Evolutionary conservation across 1,284 basidiomycete genomes (phyloP), one percentile per base, ranked within the genome.

Genomic region (Ustilago hordei): DNA sequence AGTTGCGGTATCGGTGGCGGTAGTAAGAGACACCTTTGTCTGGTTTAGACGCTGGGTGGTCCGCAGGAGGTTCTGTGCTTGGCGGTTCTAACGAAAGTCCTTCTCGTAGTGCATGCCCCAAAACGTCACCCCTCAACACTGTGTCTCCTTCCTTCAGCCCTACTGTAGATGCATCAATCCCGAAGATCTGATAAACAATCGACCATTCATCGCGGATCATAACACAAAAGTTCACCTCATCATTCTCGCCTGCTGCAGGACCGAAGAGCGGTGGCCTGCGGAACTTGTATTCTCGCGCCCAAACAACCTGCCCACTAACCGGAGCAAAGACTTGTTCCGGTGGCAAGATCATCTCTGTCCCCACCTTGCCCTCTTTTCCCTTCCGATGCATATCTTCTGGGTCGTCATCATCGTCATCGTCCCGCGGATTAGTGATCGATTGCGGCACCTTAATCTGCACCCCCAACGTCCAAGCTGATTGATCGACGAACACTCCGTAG

Each of bases 141-240:
- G 54, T 56, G 11, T 81, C 75, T 32, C 80, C 81, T 15, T 71
- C 75, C 2, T 28, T 19, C 0, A 76, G 55, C 3, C 17, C 41
- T 19, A 80, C 59, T 0, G 61, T 74, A 3, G 54, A 28, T 2
- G 53, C 54, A 13, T 79, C 77, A 2, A 84, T 43, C 11, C 82
- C 80, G 50, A 80, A 78, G 45, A 83, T 66, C 60, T 83, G 81
- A 43, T 78, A 79, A 0, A 84, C 81, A 53, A 82, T 76, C 8
- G 75, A 76, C 78, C 78, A 82, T 28, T 75, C 80, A 60, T 84
- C 82, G 6, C 76, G 78, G 11, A 84, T 64, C 80, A 81, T 80
- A 8, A 84, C 28, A 39, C 69, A 72, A 61, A 71, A 80, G 50
- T 62, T 77, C 13, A 19, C 4, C 54, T 82, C 76, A 60, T 84